Percentiles rank a stretch among this genome's conserved stretches.
These are phyloP conservation scores for Durio zibethinus DNA, from an alignment of 345 rosid genomes.

Conservation along the genomic window DNA sequence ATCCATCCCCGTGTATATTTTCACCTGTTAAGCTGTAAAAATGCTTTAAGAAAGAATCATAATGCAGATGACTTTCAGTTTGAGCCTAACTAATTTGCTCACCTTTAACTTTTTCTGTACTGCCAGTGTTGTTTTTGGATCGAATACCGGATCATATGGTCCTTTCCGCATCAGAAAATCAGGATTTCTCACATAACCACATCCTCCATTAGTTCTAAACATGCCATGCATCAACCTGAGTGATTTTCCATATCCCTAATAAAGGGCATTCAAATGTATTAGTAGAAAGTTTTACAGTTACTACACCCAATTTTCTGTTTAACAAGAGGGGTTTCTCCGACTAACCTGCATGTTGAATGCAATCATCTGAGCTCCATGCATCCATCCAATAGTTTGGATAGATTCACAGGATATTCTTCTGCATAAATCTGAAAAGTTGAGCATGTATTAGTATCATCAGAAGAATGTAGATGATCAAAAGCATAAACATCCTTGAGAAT, in stretches of 20 bases:
- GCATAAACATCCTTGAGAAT: not conserved
- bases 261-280: not conserved
- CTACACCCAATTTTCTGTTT: no score
- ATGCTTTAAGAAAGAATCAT: not conserved
- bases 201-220: constrained; percentile 85
- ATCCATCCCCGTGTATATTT: constrained; percentile 90
- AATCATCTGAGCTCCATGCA: constrained; percentile 28
- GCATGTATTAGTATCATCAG: not conserved
- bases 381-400: constrained; percentile 90
- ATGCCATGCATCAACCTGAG: constrained; percentile 90
- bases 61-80: not conserved
- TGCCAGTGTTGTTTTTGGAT: constrained; percentile 47
- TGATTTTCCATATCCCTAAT: constrained; percentile 72
- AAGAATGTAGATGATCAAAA: not conserved
- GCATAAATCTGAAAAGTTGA: constrained; percentile 57
- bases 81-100: not conserved
- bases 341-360: constrained; percentile 58
- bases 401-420: constrained; percentile 67
- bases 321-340: not conserved
- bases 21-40: constrained; percentile 40
- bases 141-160: constrained; percentile 44
- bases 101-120: constrained; percentile 63
- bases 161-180: constrained; percentile 49
- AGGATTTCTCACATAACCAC: constrained; percentile 87
- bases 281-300: not conserved